phyloP scores from a whole-genome alignment of 164 flowering plant species.

The Vitis riparia region DNA sequence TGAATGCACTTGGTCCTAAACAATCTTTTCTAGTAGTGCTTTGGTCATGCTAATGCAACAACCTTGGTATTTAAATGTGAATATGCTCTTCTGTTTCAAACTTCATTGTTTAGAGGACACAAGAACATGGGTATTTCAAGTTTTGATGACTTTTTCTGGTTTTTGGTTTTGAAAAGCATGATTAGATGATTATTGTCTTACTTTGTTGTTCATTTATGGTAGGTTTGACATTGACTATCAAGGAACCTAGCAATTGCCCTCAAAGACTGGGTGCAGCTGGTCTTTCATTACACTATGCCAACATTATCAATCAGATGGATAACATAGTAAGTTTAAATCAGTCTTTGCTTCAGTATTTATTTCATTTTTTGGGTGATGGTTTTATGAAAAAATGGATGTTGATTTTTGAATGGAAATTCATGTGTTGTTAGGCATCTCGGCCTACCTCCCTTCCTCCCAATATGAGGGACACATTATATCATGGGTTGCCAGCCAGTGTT shows the following conservation, averaged over 20 bases:
- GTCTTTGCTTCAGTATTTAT: neutral
- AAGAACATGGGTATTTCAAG: neutral
- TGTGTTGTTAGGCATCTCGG: conserved; percentile 51
- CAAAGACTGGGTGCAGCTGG: conserved; percentile 65
- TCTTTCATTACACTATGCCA: conserved; percentile 81
- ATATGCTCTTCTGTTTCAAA: neutral
- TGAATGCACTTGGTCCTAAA: no score
- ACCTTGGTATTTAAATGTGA: no score
- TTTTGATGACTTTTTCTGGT: neutral
- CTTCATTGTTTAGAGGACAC: neutral
- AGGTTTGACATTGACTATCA: conserved; percentile 23
- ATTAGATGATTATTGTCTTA: neutral
- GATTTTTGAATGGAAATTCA: neutral
- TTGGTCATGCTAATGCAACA: no score
- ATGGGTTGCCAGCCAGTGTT: conserved; percentile 57
- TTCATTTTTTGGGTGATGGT: neutral
- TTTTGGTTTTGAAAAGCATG: neutral
- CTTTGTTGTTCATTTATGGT: conserved; percentile 12
- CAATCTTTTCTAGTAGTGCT: no score
- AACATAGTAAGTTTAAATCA: conserved; percentile 50
- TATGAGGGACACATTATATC: conserved; percentile 61
- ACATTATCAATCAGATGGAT: conserved; percentile 67
- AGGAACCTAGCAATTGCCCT: conserved; percentile 23
- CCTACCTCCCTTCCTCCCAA: conserved; percentile 69
- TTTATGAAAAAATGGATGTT: no score